A percentile compares a stretch with the other conserved stretches of the same genome.
Conservation (phyloP, 768 basidiomycete genomes). For the Collybia sordida region DNA sequence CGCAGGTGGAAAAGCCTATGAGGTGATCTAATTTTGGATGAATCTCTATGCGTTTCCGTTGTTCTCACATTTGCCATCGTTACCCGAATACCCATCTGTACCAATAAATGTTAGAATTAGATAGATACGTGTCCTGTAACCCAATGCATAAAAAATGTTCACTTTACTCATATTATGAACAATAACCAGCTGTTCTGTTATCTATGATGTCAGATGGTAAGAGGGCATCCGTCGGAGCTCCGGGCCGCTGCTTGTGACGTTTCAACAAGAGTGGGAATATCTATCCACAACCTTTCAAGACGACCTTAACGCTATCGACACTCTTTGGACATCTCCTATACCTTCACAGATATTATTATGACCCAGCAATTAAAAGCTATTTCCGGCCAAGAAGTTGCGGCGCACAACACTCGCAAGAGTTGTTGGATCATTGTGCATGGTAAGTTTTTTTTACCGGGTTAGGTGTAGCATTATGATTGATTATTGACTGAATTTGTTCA, state of each 20-base stretch:
- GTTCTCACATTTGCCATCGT: too few relatives aligned
- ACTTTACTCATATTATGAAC: too few relatives aligned
- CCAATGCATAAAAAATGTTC: too few relatives aligned
- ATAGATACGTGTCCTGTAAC: too few relatives aligned
- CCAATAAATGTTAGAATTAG: too few relatives aligned
- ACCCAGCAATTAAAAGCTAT: conserved; percentile 19
- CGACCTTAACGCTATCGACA: background rate
- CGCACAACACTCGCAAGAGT: conserved; percentile 57
- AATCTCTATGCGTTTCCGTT: background rate
- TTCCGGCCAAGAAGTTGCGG: conserved; percentile 50
- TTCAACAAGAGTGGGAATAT: too few relatives aligned
- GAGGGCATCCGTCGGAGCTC: background rate
- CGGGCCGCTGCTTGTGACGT: background rate
- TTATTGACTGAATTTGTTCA: conserved; percentile 20
- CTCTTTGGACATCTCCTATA: conserved; percentile 11
- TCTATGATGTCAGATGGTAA: too few relatives aligned
- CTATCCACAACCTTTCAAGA: background rate
- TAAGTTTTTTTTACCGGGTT: conserved; percentile 17
- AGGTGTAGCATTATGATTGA: background rate
- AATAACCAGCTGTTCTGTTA: too few relatives aligned
- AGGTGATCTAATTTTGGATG: conserved; percentile 36
- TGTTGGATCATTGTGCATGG: conserved; percentile 89
- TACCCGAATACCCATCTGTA: background rate
- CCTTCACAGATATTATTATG: conserved; percentile 16
- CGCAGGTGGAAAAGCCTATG: conserved; percentile 62